Evolutionary conservation across 2,329 filamentous ascomycete genomes (phyloP), one percentile per base, ranked within the genome.

Genomic region (Colletotrichum gloeosporioides): DNA sequence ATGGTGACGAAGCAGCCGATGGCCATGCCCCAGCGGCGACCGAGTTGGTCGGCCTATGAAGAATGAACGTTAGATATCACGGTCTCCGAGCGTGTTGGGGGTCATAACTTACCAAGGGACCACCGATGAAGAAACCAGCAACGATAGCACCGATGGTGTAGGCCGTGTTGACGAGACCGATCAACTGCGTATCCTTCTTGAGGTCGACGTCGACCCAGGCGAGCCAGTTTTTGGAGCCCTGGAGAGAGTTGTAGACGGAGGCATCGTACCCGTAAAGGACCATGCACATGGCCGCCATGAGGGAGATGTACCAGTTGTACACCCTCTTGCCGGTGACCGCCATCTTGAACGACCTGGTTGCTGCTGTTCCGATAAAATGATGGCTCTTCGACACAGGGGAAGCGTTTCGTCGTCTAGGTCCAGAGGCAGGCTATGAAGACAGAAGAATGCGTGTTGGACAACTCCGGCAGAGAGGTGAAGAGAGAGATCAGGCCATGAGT

Each of bases 211-310:
- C 86, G 83, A 94, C 94, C 85, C 89, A 95, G 22, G 85, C 86
- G 15, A 92, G 85, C 93, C 93, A 95, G 82, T 94, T 90, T 16
- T 90, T 83, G 2, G 92, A 94, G 36, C 91, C 92, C 83, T 94
- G 93, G 8, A 94, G 90, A 7, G 93, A 92, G 82, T 95, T 95
- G 87, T 92, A 95, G 63, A 94, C 93, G 49, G 92, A 93, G 2
- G 93, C 92, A 88, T 95, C 93, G 82, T 95, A 95, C 73, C 93
- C 93, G 82, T 94, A 95, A 61, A 95, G 88, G 27, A 94, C 92
- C 93, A 95, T 95, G 83, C 92, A 94, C 82, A 92, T 92, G 80
- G 93, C 93, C 73, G 93, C 93, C 78, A 94, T 91, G 67, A 94
- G 87, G 76, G 92, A 93, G 78, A 93, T 91, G 86, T 77, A 77